Conservation (phyloP, 2,329 filamentous ascomycete genomes). For the Amauroascus verrucosus region DNA sequence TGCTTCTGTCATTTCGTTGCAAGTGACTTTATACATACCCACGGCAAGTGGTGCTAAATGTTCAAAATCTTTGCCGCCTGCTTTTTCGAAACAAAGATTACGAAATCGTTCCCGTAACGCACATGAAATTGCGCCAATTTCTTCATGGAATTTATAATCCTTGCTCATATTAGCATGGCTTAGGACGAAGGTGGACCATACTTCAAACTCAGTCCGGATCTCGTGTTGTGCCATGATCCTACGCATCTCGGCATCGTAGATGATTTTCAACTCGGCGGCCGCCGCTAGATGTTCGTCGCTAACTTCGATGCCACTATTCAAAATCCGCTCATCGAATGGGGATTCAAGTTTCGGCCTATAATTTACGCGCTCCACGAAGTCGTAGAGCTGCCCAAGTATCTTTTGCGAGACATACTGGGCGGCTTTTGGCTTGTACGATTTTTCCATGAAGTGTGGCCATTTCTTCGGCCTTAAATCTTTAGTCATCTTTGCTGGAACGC, state of each 20-base stretch:
- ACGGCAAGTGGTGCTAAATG: constrained; percentile 62
- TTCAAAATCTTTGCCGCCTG: constrained; percentile 50
- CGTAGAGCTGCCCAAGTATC: constrained; percentile 72
- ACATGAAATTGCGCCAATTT: constrained; percentile 58
- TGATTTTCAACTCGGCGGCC: constrained; percentile 57
- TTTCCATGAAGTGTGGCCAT: constrained; percentile 88
- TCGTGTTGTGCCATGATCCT: constrained; percentile 78
- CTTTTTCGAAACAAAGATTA: constrained; percentile 53
- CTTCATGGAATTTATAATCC: constrained; percentile 82
- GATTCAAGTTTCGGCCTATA: constrained; percentile 64
- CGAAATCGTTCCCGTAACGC: constrained; percentile 60
- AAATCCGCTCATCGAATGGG: constrained; percentile 65
- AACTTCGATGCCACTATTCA: constrained; percentile 49
- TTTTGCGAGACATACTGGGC: constrained; percentile 56
- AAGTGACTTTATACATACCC: constrained; percentile 80
- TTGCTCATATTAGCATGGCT: constrained; percentile 58
- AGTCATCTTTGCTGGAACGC: constrained; percentile 60
- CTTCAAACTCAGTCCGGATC: constrained; percentile 79
- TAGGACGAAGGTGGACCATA: constrained; percentile 79
- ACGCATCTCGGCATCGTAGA: constrained; percentile 67
- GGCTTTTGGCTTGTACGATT: constrained; percentile 38
- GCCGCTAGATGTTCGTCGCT: constrained; percentile 46
- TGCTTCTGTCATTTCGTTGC: constrained; percentile 55
- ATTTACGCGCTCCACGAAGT: constrained; percentile 57
- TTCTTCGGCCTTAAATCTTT: constrained; percentile 47